Evolutionary conservation across 2,329 filamentous ascomycete genomes (phyloP), one percentile per base, ranked within the genome.

Genomic region (Hypomyces perniciosus): DNA sequence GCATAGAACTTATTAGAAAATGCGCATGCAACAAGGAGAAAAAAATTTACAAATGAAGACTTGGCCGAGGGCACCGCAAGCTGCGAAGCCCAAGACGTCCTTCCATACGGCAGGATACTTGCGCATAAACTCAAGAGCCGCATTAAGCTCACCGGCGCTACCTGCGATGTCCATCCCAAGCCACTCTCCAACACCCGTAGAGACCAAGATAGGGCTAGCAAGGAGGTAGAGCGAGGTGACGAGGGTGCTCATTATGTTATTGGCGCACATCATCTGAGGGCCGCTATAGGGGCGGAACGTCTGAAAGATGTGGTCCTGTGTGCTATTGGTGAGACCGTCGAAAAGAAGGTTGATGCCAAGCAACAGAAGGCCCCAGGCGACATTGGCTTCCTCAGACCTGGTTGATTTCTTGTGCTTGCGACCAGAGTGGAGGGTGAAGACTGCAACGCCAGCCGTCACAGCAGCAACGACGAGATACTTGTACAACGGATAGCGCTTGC

Each of bases 261-360:
- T 90, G 37, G 92, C 91, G 66, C 91, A 95, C 93, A 99, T 99
- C 93, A 99, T 99, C 78, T 99, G 93, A 53, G 92, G 90, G 8
- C 93, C 93, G 3, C 83, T 82, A 67, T 93, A 96, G 10, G 85
- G 84, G 57, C 82, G 83, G 71, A 90, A 95, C 6, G 81, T 77
- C 56, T 72, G 71, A 68, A 97, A 96, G 68, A 99, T 90, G 69
- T 96, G 85, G 69, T 99, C 93, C 75, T 99, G 93, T 2, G 92
- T 96, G 48, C 86, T 90, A 70, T 99, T 99, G 53, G 92, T 97
- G 48, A 99, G 77, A 57, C 93, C 93, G 68, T 99, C 93, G 62
- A 99, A 93, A 20, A 99, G 80, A 46, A 99, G 77, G 68, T 99
- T 99, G 64, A 97, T 84, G 41, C 80, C 81, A 1, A 99, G 79